These are phyloP conservation scores for Cucumis sativus DNA, from an alignment of 306 rosid genomes.

Conservation along the genomic window DNA sequence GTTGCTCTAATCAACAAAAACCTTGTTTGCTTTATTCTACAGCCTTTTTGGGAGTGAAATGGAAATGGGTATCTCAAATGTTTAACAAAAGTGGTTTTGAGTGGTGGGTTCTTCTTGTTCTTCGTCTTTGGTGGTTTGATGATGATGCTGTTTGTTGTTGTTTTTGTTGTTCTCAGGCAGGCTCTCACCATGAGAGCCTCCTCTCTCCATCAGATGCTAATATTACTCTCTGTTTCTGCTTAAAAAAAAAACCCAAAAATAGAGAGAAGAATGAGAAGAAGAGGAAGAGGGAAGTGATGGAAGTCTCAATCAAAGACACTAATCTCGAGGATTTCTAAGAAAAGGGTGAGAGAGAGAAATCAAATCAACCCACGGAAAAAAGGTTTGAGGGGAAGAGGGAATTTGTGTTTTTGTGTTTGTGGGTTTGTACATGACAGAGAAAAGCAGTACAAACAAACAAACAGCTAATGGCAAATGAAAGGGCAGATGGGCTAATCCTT, in stretches of 20 bases:
- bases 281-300: not conserved
- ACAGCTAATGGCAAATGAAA: conserved; percentile 8
- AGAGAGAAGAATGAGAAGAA: not conserved
- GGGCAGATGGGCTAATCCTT: not conserved
- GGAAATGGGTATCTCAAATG: not conserved
- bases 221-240: not conserved
- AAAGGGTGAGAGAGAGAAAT: not conserved
- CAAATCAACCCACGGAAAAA: conserved; percentile 10
- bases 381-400: not conserved
- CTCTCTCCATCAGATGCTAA: not conserved
- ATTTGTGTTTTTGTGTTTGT: conserved; percentile 7
- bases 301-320: not conserved
- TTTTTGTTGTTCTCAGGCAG: not conserved
- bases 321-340: conserved; percentile 6
- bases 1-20: not conserved
- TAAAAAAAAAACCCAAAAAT: not conserved
- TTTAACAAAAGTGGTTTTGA: not conserved
- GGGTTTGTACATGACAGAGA: not conserved
- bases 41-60: not conserved
- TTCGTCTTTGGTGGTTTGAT: not conserved
- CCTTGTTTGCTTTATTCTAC: not conserved
- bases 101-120: conserved; percentile 3
- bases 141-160: not conserved
- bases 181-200: conserved; percentile 4
- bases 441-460: not conserved